phyloP scores from a whole-genome alignment of 1,284 basidiomycete species.

The Taiwanofungus camphoratus region DNA sequence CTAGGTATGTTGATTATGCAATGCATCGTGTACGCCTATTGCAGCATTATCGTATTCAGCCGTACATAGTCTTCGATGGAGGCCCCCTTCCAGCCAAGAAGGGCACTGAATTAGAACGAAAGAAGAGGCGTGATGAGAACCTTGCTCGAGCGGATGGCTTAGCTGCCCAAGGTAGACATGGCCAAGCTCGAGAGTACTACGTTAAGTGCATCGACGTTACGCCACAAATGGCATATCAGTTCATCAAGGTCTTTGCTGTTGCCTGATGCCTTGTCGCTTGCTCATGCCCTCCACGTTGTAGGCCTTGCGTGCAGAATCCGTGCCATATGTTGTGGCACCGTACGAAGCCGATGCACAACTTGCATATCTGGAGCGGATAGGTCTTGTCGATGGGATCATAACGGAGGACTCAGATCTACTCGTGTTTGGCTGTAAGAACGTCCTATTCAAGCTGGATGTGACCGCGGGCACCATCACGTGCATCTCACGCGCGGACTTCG shows the following conservation, averaged over 20 bases:
- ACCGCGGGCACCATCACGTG: slow-evolving; percentile 71
- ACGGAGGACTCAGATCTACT: slow-evolving; percentile 98
- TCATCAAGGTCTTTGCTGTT: slow-evolving; percentile 76
- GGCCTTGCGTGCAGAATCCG: slow-evolving; percentile 77
- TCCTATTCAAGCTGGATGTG: slow-evolving; percentile 83
- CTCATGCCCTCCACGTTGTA: slow-evolving; percentile 27
- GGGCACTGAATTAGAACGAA: slow-evolving; percentile 82
- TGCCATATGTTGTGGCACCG: slow-evolving; percentile 90
- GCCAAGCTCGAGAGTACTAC: slow-evolving; percentile 84
- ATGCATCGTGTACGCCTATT: slow-evolving; percentile 89
- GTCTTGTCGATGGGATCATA: slow-evolving; percentile 87
- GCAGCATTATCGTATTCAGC: slow-evolving; percentile 78
- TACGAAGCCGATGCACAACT: slow-evolving; percentile 99
- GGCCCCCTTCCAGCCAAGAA: slow-evolving; percentile 93
- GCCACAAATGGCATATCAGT: slow-evolving; percentile 94
- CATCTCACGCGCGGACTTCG: slow-evolving; percentile 78
- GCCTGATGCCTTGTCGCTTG: background rate
- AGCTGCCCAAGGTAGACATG: slow-evolving; percentile 70
- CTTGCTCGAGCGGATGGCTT: slow-evolving; percentile 68
- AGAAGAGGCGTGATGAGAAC: slow-evolving; percentile 62
- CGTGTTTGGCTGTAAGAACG: slow-evolving; percentile 89
- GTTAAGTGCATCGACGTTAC: slow-evolving; percentile 94
- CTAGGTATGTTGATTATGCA: slow-evolving; percentile 93
- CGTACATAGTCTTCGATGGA: slow-evolving; percentile 96
- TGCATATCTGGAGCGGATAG: slow-evolving; percentile 82